Evolutionary conservation across 2,329 filamentous ascomycete genomes (phyloP).

Genomic region (Emydomyces testavorans): DNA sequence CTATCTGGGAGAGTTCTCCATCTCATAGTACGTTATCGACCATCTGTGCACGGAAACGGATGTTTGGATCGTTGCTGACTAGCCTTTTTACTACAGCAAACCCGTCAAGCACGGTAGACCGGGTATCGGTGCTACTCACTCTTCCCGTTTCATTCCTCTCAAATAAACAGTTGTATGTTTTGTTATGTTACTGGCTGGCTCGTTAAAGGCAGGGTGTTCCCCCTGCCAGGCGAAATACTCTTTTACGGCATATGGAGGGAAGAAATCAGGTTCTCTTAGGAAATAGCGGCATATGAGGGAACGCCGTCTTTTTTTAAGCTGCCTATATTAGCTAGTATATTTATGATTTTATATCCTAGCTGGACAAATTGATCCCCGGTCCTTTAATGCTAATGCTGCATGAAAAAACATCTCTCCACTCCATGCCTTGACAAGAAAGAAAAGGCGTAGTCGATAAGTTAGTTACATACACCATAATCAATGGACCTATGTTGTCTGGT

Average conservation of each 20-base stretch:
- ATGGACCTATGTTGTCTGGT: background rate
- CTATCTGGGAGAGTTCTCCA: slow-evolving; percentile 98
- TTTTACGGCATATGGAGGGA: slow-evolving; percentile 7
- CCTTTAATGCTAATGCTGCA: slow-evolving; percentile 4
- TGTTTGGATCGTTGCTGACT: slow-evolving; percentile 43
- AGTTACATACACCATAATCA: background rate
- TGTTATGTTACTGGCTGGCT: slow-evolving; percentile 13
- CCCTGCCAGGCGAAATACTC: slow-evolving; percentile 1
- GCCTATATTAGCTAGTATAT: slow-evolving; percentile 11
- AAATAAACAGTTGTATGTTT: slow-evolving; percentile 55
- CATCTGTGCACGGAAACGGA: background rate
- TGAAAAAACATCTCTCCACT: background rate
- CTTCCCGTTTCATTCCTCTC: slow-evolving; percentile 99
- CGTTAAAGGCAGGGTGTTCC: slow-evolving; percentile 10
- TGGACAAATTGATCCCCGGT: slow-evolving; percentile 8
- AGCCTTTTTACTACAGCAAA: slow-evolving; percentile 52
- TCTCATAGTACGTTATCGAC: slow-evolving; percentile 79
- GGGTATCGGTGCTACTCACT: slow-evolving; percentile 99
- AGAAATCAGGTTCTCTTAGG: slow-evolving; percentile 1
- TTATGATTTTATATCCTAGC: slow-evolving; percentile 12
- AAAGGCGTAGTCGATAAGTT: background rate
- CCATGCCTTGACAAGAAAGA: background rate
- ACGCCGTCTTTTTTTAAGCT: slow-evolving; percentile 4
- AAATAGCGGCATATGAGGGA: slow-evolving; percentile 6
- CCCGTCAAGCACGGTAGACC: slow-evolving; percentile 99